phyloP scores from a whole-genome alignment of 768 basidiomycete genomes.

The Trametes cingulata region DNA sequence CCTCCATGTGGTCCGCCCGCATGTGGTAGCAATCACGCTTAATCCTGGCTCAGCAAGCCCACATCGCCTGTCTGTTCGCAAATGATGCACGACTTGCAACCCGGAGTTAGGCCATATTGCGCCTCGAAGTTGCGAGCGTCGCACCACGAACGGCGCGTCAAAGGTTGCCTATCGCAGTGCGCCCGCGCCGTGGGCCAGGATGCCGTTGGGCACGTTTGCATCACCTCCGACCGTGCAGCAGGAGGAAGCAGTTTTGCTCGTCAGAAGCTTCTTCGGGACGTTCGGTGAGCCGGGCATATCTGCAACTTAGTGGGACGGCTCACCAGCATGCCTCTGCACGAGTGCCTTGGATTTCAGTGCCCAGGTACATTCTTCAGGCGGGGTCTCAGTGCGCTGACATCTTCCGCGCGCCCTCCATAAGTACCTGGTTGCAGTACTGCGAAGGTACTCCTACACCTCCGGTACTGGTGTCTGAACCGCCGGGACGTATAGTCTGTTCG shows the following conservation, averaged over 20 bases:
- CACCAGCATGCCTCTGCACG: no score
- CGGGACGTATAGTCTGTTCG: neutral
- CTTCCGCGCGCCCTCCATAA: neutral
- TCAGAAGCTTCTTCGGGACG: no score
- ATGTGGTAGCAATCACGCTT: neutral
- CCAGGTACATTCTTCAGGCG: constrained; percentile 1
- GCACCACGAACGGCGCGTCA: no score
- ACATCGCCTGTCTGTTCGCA: neutral
- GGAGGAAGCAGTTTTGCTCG: no score
- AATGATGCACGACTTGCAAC: neutral
- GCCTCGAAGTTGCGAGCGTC: no score
- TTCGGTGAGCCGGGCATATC: no score
- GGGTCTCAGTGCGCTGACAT: neutral
- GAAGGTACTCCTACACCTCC: neutral
- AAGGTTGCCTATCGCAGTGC: no score
- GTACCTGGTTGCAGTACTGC: neutral
- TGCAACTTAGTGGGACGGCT: neutral
- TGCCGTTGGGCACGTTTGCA: neutral
- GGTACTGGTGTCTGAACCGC: no score
- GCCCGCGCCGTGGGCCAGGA: no score
- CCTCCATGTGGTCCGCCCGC: constrained; percentile 8
- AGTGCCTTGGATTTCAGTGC: no score
- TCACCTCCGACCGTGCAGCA: no score
- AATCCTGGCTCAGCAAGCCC: neutral
- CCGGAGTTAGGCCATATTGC: neutral